Base-by-base conservation (phyloP, 2,329 filamentous ascomycete species). In the Graphilbum sp. region DNA sequence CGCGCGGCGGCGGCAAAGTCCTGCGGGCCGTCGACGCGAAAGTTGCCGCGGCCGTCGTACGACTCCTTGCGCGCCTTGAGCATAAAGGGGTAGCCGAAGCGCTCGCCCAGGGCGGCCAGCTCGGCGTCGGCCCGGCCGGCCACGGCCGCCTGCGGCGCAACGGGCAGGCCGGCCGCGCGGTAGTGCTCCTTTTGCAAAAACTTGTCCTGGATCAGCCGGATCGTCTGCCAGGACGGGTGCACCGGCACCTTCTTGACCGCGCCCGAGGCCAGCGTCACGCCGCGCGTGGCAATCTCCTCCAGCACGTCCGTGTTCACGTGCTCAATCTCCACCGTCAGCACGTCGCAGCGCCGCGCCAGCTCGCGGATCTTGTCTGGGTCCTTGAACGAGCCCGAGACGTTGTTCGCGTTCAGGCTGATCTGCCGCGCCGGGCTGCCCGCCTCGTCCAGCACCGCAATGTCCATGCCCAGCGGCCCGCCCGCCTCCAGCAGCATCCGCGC, bases 401-500 rank as follows among this genome's bases (percentile, higher is more conserved):
- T 85, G 45, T 68, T 65, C 47, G 67, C 60, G 54, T 80, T 81
- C 18, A 35, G 39, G 47, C 74, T 71, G 52, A 90, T 78, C 61
- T 93, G 84, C 59, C 88, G 90, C 41, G 87, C 83, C 13, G 87
- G 84, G 32, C 79, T 74, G 46, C 76, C 72, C 41, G 74, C 75
- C 32, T 70, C 74, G 55, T 95, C 88, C 34, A 94, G 71, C 31
- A 93, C 68, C 41, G 78, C 82, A 47, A 90, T 70, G 46, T 80
- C 70, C 47, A 92, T 75, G 49, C 84, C 85, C 41, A 93, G 70
- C 3, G 62, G 67, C 2, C 60, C 63, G 25, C 87, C 86, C n/a
- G 81, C 78, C 62, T 96, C 85, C 46, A 82, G 79, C 17, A 96
- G 72, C 90, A 96, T 96, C 46, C 84, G 82, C 43, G 88, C 90